These are phyloP conservation scores for Astathelohania contejeani DNA, from an alignment of 371 early-diverging fungal species.

Conservation along the genomic window DNA sequence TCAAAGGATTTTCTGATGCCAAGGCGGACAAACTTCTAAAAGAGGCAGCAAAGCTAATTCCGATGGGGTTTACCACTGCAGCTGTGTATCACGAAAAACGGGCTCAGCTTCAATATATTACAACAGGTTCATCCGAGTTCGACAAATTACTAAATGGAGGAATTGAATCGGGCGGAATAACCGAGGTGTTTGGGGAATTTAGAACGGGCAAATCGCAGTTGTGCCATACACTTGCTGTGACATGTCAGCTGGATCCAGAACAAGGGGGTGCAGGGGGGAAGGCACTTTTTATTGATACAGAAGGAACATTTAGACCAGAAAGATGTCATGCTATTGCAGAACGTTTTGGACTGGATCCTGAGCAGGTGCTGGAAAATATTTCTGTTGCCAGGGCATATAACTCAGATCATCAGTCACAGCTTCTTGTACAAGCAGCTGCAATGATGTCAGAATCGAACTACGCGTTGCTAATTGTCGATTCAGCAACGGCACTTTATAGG, in stretches of 20 bases:
- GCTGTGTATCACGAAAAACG: constrained; percentile 74
- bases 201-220: constrained; percentile 96
- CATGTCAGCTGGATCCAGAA: constrained; percentile 71
- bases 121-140: constrained; percentile 81
- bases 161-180: constrained; percentile 90
- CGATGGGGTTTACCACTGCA: constrained; percentile 90
- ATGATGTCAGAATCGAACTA: constrained; percentile 80
- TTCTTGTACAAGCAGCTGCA: constrained; percentile 74
- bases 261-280: constrained; percentile 86
- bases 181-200: constrained; percentile 98
- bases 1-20: constrained; percentile 91
- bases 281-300: constrained; percentile 93
- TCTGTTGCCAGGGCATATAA: constrained; percentile 88
- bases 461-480: constrained; percentile 76
- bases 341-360: constrained; percentile 65
- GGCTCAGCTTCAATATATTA: constrained; percentile 65
- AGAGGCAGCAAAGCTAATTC: constrained; percentile 79
- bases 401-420: constrained; percentile 79
- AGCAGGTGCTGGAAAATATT: constrained; percentile 77
- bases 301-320: constrained; percentile 90
- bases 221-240: constrained; percentile 89
- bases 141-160: constrained; percentile 86
- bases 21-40: constrained; percentile 88
- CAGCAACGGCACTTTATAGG: constrained; percentile 81
- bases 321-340: constrained; percentile 69